A percentile compares a stretch with the other conserved stretches of the same genome.
Conservation (phyloP, 805 yeast species). For the Zygosaccharomyces bisporus region DNA sequence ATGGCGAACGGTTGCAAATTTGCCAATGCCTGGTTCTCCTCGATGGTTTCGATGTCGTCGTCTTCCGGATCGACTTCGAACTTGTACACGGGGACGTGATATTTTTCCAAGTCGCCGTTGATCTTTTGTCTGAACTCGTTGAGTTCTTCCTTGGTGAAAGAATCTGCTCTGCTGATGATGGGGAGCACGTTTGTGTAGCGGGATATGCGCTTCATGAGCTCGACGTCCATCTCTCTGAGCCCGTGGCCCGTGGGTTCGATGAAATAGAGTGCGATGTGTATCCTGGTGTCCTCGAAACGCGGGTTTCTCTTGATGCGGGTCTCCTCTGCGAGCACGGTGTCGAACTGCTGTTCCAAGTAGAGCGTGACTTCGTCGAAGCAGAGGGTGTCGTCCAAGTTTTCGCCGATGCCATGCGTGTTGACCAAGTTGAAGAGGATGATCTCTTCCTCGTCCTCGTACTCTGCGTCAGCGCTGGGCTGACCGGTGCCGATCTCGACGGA, state of each 20-base stretch:
- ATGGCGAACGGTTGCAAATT: constrained; percentile 73
- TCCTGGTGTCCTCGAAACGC: constrained; percentile 70
- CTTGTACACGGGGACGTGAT: constrained; percentile 69
- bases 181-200: constrained; percentile 74
- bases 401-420: constrained; percentile 79
- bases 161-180: constrained; percentile 64
- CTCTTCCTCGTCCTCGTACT: constrained; percentile 24
- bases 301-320: constrained; percentile 85
- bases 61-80: constrained; percentile 69
- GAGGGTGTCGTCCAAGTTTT: constrained; percentile 64
- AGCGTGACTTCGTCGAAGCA: constrained; percentile 64
- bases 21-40: constrained; percentile 61
- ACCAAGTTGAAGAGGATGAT: constrained; percentile 56
- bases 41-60: constrained; percentile 64
- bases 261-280: constrained; percentile 69
- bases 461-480: constrained; percentile 12
- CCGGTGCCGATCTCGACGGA: constrained; percentile 32
- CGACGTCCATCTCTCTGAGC: constrained; percentile 66
- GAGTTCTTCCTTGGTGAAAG: constrained; percentile 62
- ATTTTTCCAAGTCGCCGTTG: constrained; percentile 58
- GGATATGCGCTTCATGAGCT: constrained; percentile 64
- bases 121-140: constrained; percentile 56
- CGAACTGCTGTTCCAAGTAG: constrained; percentile 73
- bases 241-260: constrained; percentile 79
- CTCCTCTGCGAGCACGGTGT: constrained; percentile 77